Evolutionary conservation across 352 stramenopile species (phyloP).

Genomic region (Phytopythium delawarense): DNA sequence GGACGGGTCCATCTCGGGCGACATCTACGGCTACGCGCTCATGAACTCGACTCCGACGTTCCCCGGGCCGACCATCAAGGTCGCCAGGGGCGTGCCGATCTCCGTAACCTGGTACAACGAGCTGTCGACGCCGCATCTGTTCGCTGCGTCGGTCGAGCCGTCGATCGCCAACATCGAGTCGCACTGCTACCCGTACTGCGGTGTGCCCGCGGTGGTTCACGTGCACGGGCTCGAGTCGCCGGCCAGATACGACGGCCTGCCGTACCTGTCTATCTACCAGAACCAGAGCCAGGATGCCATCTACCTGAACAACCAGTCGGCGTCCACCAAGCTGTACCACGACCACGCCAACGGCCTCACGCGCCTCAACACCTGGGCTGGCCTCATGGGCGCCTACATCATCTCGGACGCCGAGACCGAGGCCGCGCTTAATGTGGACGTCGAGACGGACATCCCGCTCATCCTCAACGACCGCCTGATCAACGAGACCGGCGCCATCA

Average conservation of each 20-base stretch:
- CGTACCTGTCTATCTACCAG: constrained; percentile 50
- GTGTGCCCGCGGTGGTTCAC: constrained; percentile 51
- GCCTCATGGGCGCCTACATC: constrained; percentile 57
- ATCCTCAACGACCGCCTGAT: constrained; percentile 50
- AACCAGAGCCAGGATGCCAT: constrained; percentile 53
- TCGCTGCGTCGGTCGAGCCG: constrained; percentile 43
- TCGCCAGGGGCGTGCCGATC: constrained; percentile 36
- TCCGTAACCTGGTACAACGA: constrained; percentile 52
- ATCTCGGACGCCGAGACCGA: constrained; percentile 48
- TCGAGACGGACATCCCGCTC: constrained; percentile 57
- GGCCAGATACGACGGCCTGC: constrained; percentile 56
- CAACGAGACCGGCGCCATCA: constrained; percentile 41
- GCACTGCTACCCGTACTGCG: constrained; percentile 62
- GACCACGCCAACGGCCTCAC: constrained; percentile 68
- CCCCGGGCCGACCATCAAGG: constrained; percentile 47
- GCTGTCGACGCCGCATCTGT: constrained; percentile 38
- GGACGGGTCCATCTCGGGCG: constrained; percentile 28
- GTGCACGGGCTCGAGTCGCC: constrained; percentile 67
- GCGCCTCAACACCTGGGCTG: constrained; percentile 59
- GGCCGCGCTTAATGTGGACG: constrained; percentile 41
- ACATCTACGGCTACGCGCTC: constrained; percentile 44
- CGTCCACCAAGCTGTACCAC: constrained; percentile 68
- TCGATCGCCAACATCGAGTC: constrained; percentile 43
- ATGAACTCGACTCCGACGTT: constrained; percentile 36
- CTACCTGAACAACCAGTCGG: constrained; percentile 71